Conservation (phyloP, 2,329 filamentous ascomycete species). For the Nectriaceae sp. region DNA sequence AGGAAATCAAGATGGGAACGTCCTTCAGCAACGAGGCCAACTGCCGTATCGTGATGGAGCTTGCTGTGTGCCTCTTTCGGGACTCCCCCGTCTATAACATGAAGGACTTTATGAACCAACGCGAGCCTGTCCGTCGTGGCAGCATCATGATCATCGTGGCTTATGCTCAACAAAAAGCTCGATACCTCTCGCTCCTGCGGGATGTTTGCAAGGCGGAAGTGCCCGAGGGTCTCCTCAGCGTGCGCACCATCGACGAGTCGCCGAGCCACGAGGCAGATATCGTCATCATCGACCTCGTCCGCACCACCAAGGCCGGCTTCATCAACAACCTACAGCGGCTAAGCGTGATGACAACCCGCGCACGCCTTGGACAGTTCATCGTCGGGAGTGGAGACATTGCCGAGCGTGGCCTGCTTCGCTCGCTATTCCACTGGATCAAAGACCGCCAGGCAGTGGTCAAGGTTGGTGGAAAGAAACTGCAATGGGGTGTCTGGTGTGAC, state of each 20-base stretch:
- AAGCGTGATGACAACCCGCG: background rate
- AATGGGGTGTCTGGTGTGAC: too few species aligned
- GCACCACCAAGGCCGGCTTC: background rate
- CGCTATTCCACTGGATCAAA: too few species aligned
- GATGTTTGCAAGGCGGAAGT: background rate
- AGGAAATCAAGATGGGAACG: background rate
- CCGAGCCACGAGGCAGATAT: conserved; percentile 1
- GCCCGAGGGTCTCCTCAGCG: conserved; percentile 4
- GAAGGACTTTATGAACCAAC: background rate
- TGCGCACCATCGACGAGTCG: conserved; percentile 2
- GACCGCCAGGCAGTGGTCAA: too few species aligned
- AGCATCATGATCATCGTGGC: background rate
- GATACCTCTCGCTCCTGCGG: background rate
- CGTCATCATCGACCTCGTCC: background rate
- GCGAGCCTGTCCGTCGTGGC: background rate
- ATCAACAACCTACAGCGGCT: background rate
- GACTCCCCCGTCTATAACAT: background rate
- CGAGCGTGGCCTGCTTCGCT: too few species aligned
- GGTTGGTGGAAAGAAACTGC: too few species aligned
- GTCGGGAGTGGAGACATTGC: too few species aligned
- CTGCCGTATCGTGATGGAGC: background rate
- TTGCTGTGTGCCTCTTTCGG: background rate
- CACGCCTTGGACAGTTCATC: too few species aligned
- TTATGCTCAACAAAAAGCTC: background rate
- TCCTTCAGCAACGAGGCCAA: background rate